A percentile compares a stretch with the other conserved stretches of the same genome.
phyloP scores from a whole-genome alignment of 2,329 filamentous ascomycete species.

The Fusarium armeniacum region DNA sequence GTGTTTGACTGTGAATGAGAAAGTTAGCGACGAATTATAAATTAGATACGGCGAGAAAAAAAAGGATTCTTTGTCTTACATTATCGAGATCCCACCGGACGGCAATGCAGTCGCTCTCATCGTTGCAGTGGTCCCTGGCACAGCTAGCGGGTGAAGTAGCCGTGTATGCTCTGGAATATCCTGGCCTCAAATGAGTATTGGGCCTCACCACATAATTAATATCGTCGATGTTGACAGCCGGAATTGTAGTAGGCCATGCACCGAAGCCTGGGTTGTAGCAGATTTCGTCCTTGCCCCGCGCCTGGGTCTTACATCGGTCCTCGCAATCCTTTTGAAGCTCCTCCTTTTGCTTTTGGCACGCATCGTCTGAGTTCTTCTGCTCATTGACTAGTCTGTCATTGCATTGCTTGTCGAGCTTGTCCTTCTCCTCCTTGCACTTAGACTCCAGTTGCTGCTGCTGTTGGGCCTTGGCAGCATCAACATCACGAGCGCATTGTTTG shows the following conservation, averaged over 20 bases:
- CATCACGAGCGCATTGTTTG: neutral
- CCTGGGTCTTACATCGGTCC: neutral
- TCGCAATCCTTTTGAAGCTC: neutral
- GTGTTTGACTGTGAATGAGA: neutral
- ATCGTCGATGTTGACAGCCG: neutral
- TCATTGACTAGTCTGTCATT: neutral
- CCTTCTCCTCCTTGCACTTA: conserved; percentile 1
- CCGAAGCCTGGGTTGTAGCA: conserved; percentile 2
- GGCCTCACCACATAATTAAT: conserved; percentile 1
- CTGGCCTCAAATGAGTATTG: neutral
- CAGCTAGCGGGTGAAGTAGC: conserved; percentile 6
- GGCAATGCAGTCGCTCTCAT: neutral
- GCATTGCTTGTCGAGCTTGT: neutral
- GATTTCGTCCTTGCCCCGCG: conserved; percentile 7
- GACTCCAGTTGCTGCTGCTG: neutral
- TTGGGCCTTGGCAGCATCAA: neutral
- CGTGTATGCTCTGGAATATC: neutral
- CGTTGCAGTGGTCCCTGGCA: neutral
- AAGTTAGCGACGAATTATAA: neutral
- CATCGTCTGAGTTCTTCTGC: neutral
- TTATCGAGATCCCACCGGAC: neutral
- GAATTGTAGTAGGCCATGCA: neutral
- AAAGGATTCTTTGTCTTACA: neutral
- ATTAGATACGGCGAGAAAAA: neutral
- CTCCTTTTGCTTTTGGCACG: neutral